Evolutionary conservation across 192 early-diverging fungal species (phyloP).

Genomic region (Endogone sp.): DNA sequence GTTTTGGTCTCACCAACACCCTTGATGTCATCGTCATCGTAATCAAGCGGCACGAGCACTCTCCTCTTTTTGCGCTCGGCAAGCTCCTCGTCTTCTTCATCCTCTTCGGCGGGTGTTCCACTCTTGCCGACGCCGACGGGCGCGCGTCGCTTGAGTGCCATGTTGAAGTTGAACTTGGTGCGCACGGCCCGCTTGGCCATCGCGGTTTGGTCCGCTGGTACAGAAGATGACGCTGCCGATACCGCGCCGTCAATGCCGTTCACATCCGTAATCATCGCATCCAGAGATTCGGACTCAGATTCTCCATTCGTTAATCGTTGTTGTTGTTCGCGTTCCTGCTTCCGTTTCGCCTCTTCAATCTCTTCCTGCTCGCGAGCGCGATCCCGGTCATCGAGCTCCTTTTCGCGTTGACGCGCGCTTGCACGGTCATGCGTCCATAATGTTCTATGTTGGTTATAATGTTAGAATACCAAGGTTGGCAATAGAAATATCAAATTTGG

Average conservation of each 20-base stretch:
- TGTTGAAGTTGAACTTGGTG: conserved; percentile 19
- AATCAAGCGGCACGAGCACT: conserved; percentile 46
- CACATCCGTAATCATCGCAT: conserved; percentile 14
- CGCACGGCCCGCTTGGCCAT: conserved; percentile 1
- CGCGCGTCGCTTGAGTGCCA: conserved; percentile 28
- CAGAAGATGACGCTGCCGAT: neutral
- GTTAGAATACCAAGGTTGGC: too few relatives aligned
- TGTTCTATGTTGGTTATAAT: neutral
- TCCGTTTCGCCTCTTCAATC: conserved; percentile 63
- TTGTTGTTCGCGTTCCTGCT: conserved; percentile 40
- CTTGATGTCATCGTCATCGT: conserved; percentile 42
- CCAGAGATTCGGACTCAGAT: conserved; percentile 6
- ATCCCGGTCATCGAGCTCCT: conserved; percentile 74
- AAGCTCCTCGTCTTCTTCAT: conserved; percentile 49
- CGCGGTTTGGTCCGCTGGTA: neutral
- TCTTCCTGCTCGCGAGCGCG: conserved; percentile 62
- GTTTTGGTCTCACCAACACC: conserved; percentile 24
- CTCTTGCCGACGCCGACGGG: conserved; percentile 5
- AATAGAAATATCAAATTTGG: too few relatives aligned
- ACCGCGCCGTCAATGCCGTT: conserved; percentile 16
- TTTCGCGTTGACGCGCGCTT: neutral
- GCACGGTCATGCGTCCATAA: neutral
- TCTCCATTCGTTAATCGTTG: conserved; percentile 20
- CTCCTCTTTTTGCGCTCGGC: conserved; percentile 42
- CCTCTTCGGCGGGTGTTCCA: conserved; percentile 24